phyloP scores from a whole-genome alignment of 2,329 filamentous ascomycete species.

The Ophiocordyceps camponoti-rufipedis region DNA sequence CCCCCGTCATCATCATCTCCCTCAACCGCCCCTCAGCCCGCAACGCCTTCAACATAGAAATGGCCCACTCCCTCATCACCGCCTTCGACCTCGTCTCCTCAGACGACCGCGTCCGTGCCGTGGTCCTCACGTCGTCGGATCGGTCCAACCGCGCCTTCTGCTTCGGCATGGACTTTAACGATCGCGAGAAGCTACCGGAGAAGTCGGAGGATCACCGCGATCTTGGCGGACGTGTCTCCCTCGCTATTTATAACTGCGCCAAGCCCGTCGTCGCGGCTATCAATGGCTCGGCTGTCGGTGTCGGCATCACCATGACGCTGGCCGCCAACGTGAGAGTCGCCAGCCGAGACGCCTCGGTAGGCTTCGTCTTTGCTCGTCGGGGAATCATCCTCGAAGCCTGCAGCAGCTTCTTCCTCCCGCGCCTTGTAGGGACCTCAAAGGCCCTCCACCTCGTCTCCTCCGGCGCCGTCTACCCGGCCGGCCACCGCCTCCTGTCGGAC shows the following conservation, averaged over 20 bases:
- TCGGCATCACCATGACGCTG: conserved; percentile 44
- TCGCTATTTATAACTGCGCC: conserved; percentile 36
- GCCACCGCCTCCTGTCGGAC: conserved; percentile 30
- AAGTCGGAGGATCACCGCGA: conserved; percentile 21
- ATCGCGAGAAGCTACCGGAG: conserved; percentile 9
- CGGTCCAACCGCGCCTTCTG: conserved; percentile 32
- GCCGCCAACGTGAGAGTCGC: conserved; percentile 34
- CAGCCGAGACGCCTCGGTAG: conserved; percentile 43
- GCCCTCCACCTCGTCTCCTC: conserved; percentile 51
- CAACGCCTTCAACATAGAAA: conserved; percentile 51
- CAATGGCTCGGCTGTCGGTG: conserved; percentile 40
- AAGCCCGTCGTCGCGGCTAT: conserved; percentile 42
- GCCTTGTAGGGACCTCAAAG: conserved; percentile 44
- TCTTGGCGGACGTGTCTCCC: conserved; percentile 31
- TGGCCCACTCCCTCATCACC: conserved; percentile 40
- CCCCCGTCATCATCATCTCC: conserved; percentile 42
- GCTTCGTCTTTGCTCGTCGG: conserved; percentile 55
- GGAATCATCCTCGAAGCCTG: conserved; percentile 58
- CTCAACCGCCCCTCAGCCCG: conserved; percentile 46
- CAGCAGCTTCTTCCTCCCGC: conserved; percentile 53
- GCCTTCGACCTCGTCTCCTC: conserved; percentile 31
- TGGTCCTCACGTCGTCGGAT: conserved; percentile 36
- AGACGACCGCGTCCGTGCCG: conserved; percentile 33
- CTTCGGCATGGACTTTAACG: conserved; percentile 36
- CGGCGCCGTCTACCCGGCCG: conserved; percentile 37